Conservation (phyloP, 176 grass and related monocot species). For the Oryza glumipatula region DNA sequence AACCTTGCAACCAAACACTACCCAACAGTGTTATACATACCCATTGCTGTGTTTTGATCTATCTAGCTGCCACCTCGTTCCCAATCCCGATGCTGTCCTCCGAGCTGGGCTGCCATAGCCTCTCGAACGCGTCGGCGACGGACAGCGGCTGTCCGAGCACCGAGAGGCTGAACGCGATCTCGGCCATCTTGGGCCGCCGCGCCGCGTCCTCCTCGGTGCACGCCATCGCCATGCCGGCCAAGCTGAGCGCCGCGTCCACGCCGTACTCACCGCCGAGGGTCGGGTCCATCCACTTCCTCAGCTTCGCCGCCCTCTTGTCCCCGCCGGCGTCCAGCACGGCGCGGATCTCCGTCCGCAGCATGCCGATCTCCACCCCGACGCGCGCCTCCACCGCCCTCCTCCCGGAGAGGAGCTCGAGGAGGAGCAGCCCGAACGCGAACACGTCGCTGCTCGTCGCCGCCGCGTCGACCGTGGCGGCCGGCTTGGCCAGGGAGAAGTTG, state of each 20-base stretch:
- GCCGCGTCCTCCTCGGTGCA: slow-evolving; percentile 62
- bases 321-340: slow-evolving; percentile 47
- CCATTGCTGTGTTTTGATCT: neutral
- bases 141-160: slow-evolving; percentile 45
- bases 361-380: slow-evolving; percentile 46
- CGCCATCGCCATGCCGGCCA: slow-evolving; percentile 60
- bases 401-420: slow-evolving; percentile 63
- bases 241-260: slow-evolving; percentile 46
- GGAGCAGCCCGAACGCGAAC: slow-evolving; percentile 57
- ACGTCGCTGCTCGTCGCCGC: slow-evolving; percentile 48
- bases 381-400: slow-evolving; percentile 47
- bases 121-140: slow-evolving; percentile 47
- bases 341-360: slow-evolving; percentile 58
- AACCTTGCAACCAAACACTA: too few relatives aligned
- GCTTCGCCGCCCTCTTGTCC: slow-evolving; percentile 46
- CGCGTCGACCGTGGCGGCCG: slow-evolving; percentile 15
- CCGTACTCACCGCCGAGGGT: slow-evolving; percentile 45
- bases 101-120: slow-evolving; percentile 47
- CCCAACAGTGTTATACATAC: too few relatives aligned
- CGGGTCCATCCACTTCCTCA: slow-evolving; percentile 69
- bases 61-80: slow-evolving; percentile 44
- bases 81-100: slow-evolving; percentile 54
- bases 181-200: slow-evolving; percentile 57
- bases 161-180: slow-evolving; percentile 65
- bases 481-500: slow-evolving; percentile 52